Base-by-base conservation (phyloP, 2,329 filamentous ascomycete genomes). In the Orbilia oligospora region DNA sequence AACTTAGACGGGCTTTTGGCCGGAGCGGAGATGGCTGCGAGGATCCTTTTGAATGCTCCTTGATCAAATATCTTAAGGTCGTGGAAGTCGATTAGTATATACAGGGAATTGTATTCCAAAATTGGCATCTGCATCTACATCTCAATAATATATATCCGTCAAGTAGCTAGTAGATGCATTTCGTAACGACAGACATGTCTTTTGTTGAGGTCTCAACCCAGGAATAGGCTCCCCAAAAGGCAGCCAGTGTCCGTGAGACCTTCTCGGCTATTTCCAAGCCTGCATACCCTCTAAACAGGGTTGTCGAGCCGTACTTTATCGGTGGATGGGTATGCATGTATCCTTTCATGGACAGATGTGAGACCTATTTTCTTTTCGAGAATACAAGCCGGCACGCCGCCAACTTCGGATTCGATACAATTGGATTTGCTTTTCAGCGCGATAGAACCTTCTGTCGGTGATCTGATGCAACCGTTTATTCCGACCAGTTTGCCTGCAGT, bases 221-320 rank as follows among this genome's bases (percentile, higher is more conserved):
- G 48, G 3, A 61, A 44, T 63, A 73, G 71, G 71, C 70, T 67
- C 36, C 63, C 69, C 64, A 49, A 72, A 30, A 66, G 67, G 67
- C 67, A 56, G 33, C 24, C 18, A 33, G 48, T 24, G 61, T 55
- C 10, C 41, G 10, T 66, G 46, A 65, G 49, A 10, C 64, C 44
- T 14, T 68, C 64, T 73, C 68, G 56, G 56, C 20, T 65, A 65
- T 36, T 18, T 55, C 36, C 61, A 44, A 49, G 61, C 70, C 55
- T 33, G 61, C 70, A 53, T 41, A 5, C 20, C 3, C 46, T 22
- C 33, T 38, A 63, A 51, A 63, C 36, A 58, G 49, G 69, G 38
- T 65, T 36, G 18, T 65, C 55, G 70, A 48, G 18, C 49, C 56
- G 56, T 61, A 61, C 53, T 58, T 58, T 38, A 58, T 58, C 51